Evolutionary conservation across 2,329 filamentous ascomycete species (phyloP), one percentile per base, ranked within the genome.

Genomic region (Aschersonia sp.): DNA sequence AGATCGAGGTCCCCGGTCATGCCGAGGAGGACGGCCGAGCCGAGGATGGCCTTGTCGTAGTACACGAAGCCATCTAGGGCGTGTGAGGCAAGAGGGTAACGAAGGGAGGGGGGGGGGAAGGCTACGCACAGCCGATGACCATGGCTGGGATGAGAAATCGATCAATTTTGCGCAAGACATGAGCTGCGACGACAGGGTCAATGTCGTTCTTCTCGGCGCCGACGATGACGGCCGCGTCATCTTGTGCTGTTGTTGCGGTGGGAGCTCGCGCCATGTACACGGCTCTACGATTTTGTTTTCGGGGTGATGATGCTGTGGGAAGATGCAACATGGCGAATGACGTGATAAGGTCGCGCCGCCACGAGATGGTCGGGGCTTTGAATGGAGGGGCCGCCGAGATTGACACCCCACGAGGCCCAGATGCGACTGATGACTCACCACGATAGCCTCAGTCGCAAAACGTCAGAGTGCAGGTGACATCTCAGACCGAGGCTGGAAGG

Each of bases 1-100:
- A 89, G 73, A 1, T 67, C 52, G 3, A 89, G 71, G 57, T 88
- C 83, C 3, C 67, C 66, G 0, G 82, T 86, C 83, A 89, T 86
- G 53, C 84, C 84, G 58, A 89, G 87, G 9, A 89, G 73, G 1
- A 74, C 78, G 0, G 84, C 84, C 30, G 77, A 79, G 20, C 84
- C 84, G 3, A 89, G 69, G 51, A 89, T 88, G 5, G 84, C 84
- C 69, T 82, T 68, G 59, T 68, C 67, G 50, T 69, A 70, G 56
- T 69, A 69, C 3, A 69, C 65, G 30, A 69, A 58, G 43, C 65
- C 66, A 48, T 68, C 64, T 66, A 40, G 10, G 78, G 3, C 75
- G 75, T 50, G 30, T 44, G 29, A 32, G 31, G 42, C n/a, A 4
- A 2, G 2, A 9, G 6, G 48, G 43, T 20, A 12, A 31, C 5